Conservation (phyloP, 495 filamentous ascomycete species). For the Aspergillus diversus region DNA sequence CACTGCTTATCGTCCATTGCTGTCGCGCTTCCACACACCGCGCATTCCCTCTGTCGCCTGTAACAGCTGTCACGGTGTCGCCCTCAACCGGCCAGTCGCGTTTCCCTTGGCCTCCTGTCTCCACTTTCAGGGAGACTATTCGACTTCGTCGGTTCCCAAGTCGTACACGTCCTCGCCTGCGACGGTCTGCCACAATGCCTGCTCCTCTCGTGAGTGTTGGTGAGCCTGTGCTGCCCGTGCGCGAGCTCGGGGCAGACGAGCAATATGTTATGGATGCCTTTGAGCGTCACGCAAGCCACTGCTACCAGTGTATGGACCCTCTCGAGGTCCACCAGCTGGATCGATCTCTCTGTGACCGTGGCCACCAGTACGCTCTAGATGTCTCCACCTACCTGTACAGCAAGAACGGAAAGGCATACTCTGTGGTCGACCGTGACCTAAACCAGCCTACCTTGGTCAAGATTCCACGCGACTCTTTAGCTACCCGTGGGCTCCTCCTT, state of each 20-base stretch:
- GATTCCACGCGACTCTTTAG: conserved; percentile 45
- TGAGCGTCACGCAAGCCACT: conserved; percentile 46
- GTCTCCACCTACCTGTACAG: conserved; percentile 56
- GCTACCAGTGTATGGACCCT: conserved; percentile 45
- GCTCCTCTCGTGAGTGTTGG: conserved; percentile 26
- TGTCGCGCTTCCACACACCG: not conserved
- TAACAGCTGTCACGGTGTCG: conserved; percentile 41
- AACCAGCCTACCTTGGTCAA: conserved; percentile 50
- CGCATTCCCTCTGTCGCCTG: conserved; percentile 3
- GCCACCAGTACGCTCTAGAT: conserved; percentile 48
- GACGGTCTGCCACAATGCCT: conserved; percentile 42
- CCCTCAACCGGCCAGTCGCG: conserved; percentile 29
- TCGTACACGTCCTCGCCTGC: conserved; percentile 19
- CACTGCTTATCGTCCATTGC: not conserved
- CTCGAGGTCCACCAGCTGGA: conserved; percentile 40
- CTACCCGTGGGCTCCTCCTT: conserved; percentile 47
- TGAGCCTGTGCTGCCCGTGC: conserved; percentile 39
- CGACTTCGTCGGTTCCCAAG: conserved; percentile 25
- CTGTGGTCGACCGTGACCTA: conserved; percentile 49
- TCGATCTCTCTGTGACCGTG: conserved; percentile 50
- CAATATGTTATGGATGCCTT: conserved; percentile 42
- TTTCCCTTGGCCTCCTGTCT: conserved; percentile 28
- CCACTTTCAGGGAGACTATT: conserved; percentile 29
- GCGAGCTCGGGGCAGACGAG: conserved; percentile 50
- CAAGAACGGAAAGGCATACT: conserved; percentile 50